Conservation (phyloP, 805 yeast genomes). For the Wickerhamomyces tratensis region DNA sequence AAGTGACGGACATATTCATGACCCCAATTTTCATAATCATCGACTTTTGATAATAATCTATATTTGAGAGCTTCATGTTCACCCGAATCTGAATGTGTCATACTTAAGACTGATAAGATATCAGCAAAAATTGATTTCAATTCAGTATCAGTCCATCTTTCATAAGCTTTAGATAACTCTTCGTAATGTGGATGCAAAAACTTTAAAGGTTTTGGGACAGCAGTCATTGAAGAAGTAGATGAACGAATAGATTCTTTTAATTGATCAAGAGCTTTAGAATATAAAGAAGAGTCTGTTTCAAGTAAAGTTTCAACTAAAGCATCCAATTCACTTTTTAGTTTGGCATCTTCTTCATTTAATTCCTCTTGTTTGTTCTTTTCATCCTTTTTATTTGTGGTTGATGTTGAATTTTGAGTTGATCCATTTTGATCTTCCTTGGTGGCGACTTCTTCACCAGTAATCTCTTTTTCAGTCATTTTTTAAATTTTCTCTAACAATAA, state of each 20-base stretch:
- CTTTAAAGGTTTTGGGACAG: slow-evolving; percentile 97
- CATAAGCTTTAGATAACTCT: slow-evolving; percentile 53
- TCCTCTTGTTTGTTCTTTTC: slow-evolving; percentile 52
- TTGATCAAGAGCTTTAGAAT: slow-evolving; percentile 52
- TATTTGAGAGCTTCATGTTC: slow-evolving; percentile 72
- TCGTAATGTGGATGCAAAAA: slow-evolving; percentile 85
- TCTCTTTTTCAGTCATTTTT: slow-evolving; percentile 6
- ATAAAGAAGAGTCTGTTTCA: slow-evolving; percentile 38
- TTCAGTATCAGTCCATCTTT: slow-evolving; percentile 46
- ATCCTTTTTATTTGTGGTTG: slow-evolving; percentile 6
- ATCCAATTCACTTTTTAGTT: slow-evolving; percentile 79
- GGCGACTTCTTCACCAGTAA: slow-evolving; percentile 14
- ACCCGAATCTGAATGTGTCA: slow-evolving; percentile 84
- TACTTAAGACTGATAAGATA: slow-evolving; percentile 83
- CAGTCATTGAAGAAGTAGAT: slow-evolving; percentile 97
- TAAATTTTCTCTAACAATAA: slow-evolving; percentile 69
- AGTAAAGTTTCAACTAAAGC: slow-evolving; percentile 70
- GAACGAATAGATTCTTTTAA: slow-evolving; percentile 77
- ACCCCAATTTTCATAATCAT: slow-evolving; percentile 82
- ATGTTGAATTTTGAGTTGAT: background rate
- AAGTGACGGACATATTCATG: slow-evolving; percentile 96
- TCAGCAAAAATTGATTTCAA: slow-evolving; percentile 66
- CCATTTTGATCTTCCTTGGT: slow-evolving; percentile 8
- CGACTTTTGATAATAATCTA: slow-evolving; percentile 53
- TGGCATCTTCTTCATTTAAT: slow-evolving; percentile 86